These are phyloP conservation scores for Saccharomyces hybrid DNA, from an alignment of 1,139 yeast genomes.

Conservation along the genomic window DNA sequence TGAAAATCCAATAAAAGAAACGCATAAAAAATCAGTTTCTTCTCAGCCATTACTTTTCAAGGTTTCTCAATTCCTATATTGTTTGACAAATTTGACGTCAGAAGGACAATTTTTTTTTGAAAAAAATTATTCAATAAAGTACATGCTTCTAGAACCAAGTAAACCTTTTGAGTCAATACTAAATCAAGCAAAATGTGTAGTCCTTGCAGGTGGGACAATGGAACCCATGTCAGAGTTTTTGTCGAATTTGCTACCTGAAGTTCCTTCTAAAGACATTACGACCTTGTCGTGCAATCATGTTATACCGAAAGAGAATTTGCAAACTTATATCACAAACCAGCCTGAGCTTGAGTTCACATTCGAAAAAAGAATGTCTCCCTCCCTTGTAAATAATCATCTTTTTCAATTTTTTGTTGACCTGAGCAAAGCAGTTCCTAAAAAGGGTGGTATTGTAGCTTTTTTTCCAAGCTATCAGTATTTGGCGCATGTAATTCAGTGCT, in stretches of 20 bases:
- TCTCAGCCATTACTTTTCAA: conserved; percentile 54
- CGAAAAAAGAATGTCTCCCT: conserved; percentile 44
- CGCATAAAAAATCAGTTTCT: conserved; percentile 11
- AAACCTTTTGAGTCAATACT: conserved; percentile 59
- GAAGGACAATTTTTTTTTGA: conserved; percentile 76
- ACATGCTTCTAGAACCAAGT: conserved; percentile 77
- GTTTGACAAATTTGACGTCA: conserved; percentile 63
- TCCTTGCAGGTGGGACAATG: conserved; percentile 95
- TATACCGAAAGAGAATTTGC: conserved; percentile 61
- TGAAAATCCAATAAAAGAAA: conserved; percentile 10
- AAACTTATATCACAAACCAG: conserved; percentile 46
- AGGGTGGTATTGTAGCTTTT: conserved; percentile 65
- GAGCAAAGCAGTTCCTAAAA: conserved; percentile 43
- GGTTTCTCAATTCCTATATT: conserved; percentile 54
- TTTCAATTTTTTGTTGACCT: conserved; percentile 45
- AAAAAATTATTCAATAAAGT: conserved; percentile 40
- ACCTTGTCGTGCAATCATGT: conserved; percentile 77
- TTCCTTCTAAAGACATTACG: conserved; percentile 38
- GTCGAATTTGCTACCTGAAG: conserved; percentile 56
- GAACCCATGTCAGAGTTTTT: conserved; percentile 74
- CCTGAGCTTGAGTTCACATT: conserved; percentile 59
- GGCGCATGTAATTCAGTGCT: conserved; percentile 39
- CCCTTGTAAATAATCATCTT: conserved; percentile 41
- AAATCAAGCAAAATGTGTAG: conserved; percentile 58
- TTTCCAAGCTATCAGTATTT: conserved; percentile 80